phyloP scores from a whole-genome alignment of 2,329 filamentous ascomycete genomes.

The Epichloe gansuensis region DNA sequence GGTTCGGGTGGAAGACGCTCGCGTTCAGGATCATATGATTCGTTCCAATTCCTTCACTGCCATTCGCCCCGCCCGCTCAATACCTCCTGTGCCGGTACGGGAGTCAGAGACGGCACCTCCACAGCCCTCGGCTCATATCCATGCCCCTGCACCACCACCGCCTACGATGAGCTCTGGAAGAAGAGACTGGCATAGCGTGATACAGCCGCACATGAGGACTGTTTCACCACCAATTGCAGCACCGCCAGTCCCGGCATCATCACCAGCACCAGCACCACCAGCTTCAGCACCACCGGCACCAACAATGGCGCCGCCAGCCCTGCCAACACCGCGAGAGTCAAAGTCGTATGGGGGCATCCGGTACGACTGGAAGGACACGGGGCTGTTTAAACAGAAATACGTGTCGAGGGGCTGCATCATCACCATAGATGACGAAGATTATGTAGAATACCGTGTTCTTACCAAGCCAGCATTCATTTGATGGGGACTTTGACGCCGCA shows the following conservation, averaged over 20 bases:
- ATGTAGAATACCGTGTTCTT: constrained; percentile 2
- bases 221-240: neutral
- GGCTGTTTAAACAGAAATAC: neutral
- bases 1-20: neutral
- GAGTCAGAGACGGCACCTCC: neutral
- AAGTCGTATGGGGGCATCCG: neutral
- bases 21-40: neutral
- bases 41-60: neutral
- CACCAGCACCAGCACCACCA: neutral
- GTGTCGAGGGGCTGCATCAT: constrained; percentile 1
- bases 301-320: neutral
- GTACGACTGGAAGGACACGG: constrained; percentile 1
- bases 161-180: neutral
- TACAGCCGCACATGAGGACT: neutral
- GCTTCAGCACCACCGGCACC: neutral
- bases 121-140: neutral
- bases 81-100: neutral
- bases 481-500: neutral
- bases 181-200: constrained; percentile 2
- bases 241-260: neutral
- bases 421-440: constrained; percentile 1
- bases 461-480: constrained; percentile 2
- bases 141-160: neutral
- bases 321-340: neutral
- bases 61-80: neutral